A percentile compares a stretch with the other conserved stretches of the same genome.
Conservation (phyloP, 2,329 filamentous ascomycete genomes). For the Claviceps maximensis region DNA sequence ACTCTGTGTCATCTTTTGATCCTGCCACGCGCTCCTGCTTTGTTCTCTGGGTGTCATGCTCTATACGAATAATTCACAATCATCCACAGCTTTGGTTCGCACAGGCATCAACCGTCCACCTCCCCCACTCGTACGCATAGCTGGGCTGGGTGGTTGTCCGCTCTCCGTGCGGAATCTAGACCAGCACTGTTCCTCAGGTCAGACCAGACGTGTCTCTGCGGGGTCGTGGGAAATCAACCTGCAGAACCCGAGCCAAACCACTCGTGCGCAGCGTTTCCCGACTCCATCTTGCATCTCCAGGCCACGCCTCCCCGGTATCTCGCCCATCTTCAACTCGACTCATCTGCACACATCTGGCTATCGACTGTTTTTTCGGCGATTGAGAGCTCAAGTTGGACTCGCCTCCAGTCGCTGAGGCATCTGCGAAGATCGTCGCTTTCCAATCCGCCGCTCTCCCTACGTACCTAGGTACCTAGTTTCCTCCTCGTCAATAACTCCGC, state of each 20-base stretch:
- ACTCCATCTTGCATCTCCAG: neutral
- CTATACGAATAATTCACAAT: neutral
- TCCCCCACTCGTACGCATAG: neutral
- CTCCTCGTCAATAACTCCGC: neutral
- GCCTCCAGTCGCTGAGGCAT: neutral
- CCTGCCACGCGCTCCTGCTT: neutral
- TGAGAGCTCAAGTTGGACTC: neutral
- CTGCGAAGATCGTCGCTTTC: neutral
- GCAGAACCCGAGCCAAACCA: slow-evolving; percentile 3
- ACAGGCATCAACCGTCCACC: neutral
- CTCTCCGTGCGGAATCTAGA: slow-evolving; percentile 2
- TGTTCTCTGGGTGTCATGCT: neutral
- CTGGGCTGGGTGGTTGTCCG: neutral
- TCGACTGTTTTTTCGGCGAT: neutral
- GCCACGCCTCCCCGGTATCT: slow-evolving; percentile 1
- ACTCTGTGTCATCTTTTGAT: neutral
- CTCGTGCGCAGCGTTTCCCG: slow-evolving; percentile 2
- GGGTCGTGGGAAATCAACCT: slow-evolving; percentile 2
- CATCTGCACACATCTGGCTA: neutral
- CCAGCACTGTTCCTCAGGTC: neutral
- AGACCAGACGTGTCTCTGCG: slow-evolving; percentile 2
- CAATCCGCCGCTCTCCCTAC: neutral
- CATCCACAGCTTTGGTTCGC: neutral
- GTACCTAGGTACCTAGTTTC: neutral
- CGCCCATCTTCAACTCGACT: slow-evolving; percentile 1